Base-by-base conservation (phyloP, 345 rosid genomes). In the Eucalyptus shirleyi region DNA sequence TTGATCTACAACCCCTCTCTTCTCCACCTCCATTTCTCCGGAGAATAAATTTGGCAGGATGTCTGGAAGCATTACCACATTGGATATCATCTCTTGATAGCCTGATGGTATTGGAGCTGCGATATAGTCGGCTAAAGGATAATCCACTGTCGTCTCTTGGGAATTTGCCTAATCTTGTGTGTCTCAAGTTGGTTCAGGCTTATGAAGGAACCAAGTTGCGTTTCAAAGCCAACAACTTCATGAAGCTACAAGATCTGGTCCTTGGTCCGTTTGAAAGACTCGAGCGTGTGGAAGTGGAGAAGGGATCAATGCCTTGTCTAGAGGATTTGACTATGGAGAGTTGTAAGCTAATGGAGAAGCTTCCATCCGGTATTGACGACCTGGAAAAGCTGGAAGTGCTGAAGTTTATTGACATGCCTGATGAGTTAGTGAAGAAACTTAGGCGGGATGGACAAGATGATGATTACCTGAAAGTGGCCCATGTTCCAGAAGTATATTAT, bases 81-180 rank as follows among this genome's bases (percentile, higher is more conserved):
- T 93, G 93, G 93, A 88, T 93, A n/a, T 87, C 89, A 28, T 67
- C 87, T 18, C 92, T 93, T 50, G 87, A 81, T 50, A 91, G 92
- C 77, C 65, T 93, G 12, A 87, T 88, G 81, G 90, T 86, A 53
- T 15, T 93, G 13, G 45, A 88, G 26, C 87, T 93, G 28, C 50
- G 28, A 87, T 69, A 87, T 89, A 90, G 92, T 56, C 92, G 72
- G 7, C 88, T 93, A 50, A n/a, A 89, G 86, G 86, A 90, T 12
- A 90, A 93, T 44, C 93, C 93, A 7, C 91, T 93, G 6, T 86
- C 42, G 5, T 19, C 88, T 87, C 92, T 93, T 19, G 88, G 89
- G 82, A 77, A 51, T 28, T 88, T 93, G 51, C 92, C 93, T 18
- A 93, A 93, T 77, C 92, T 92, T 26, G 89, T 91, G 23, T 83